Base-by-base conservation (phyloP, 225 moss, liverwort and hornwort genomes). In the Polytrichum formosum region DNA sequence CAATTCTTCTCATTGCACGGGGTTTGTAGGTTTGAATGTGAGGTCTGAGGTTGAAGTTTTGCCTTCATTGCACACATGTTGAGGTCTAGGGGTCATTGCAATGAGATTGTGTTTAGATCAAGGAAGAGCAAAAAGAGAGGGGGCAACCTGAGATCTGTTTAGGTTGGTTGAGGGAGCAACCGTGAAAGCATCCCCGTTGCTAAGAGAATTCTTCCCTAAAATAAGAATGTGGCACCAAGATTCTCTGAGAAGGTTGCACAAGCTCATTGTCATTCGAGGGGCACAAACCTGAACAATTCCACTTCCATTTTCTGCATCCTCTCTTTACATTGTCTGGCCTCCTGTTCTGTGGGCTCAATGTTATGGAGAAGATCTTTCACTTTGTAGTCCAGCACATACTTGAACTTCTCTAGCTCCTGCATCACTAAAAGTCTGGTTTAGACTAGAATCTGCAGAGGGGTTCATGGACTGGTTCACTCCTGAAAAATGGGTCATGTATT, bases 331-430 rank as follows among this genome's bases (percentile, higher is more conserved):
- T 82, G 67, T n/a, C 80, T 84, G 19, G 87, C 77, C 72, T 92
- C 91, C 56, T 84, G 78, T 83, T 87, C 84, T 55, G 88, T 86
- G 28, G 94, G 94, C 66, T 83, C 83, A 46, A 90, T 80, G 64
- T 87, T 84, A 2, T 67, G 78, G 21, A 86, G 63, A 2, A 92
- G 88, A 68, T 94, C 85, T 70, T 90, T 94, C 56, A 94, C 80
- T 65, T 91, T 94, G 75, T 81, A 90, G 68, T 92, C 91, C 3
- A 94, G 72, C 74, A 94, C 91, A 80, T 81, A 90, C 75, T 94
- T 94, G 62, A 94, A 92, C 80, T 94, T 94, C 77, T 92, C 94
- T 0, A 94, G 87, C 74, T 92, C 91, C 91, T 93, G 77, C 65
- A 37, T 10, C 54, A 54, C 1, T 3, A 46, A 46, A 46, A 46